These are phyloP conservation scores for Grosmannia serpens DNA, from an alignment of 2,329 filamentous ascomycete genomes.

Conservation along the genomic window DNA sequence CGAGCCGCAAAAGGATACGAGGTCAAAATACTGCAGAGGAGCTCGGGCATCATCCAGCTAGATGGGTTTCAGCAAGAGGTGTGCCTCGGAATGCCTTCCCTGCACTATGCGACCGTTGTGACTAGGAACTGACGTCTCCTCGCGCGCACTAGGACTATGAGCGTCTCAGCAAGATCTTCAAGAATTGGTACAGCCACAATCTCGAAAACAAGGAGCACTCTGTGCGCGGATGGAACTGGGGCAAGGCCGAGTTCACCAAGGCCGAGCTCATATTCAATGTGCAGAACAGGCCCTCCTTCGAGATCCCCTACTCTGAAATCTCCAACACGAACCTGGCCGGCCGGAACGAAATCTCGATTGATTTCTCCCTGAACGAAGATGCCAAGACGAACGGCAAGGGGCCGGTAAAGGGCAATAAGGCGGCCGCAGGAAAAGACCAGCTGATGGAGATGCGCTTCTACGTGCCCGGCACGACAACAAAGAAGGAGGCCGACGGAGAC, in stretches of 20 bases:
- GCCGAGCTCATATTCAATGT: slow-evolving; percentile 94
- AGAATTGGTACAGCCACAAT: slow-evolving; percentile 93
- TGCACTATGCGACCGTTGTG: background rate
- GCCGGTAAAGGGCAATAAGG: slow-evolving; percentile 73
- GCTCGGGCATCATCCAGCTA: slow-evolving; percentile 77
- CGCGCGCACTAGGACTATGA: slow-evolving; percentile 59
- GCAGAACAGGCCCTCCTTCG: slow-evolving; percentile 90
- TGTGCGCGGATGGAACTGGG: slow-evolving; percentile 97
- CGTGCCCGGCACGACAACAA: slow-evolving; percentile 80
- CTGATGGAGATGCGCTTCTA: slow-evolving; percentile 99
- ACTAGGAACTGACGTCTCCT: background rate
- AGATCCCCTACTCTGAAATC: slow-evolving; percentile 94
- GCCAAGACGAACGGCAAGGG: slow-evolving; percentile 66
- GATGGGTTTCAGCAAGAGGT: slow-evolving; percentile 88
- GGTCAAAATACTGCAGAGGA: slow-evolving; percentile 79
- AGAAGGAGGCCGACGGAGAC: slow-evolving; percentile 62
- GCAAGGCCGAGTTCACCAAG: slow-evolving; percentile 93
- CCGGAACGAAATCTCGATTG: slow-evolving; percentile 93
- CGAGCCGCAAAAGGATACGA: slow-evolving; percentile 86
- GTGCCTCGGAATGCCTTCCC: background rate
- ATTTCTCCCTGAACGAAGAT: slow-evolving; percentile 70
- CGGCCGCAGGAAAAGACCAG: slow-evolving; percentile 80
- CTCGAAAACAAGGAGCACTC: slow-evolving; percentile 91
- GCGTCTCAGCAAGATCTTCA: slow-evolving; percentile 83
- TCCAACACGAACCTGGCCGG: slow-evolving; percentile 96